phyloP scores from a whole-genome alignment of 768 basidiomycete genomes.

The Mycena haematopus region DNA sequence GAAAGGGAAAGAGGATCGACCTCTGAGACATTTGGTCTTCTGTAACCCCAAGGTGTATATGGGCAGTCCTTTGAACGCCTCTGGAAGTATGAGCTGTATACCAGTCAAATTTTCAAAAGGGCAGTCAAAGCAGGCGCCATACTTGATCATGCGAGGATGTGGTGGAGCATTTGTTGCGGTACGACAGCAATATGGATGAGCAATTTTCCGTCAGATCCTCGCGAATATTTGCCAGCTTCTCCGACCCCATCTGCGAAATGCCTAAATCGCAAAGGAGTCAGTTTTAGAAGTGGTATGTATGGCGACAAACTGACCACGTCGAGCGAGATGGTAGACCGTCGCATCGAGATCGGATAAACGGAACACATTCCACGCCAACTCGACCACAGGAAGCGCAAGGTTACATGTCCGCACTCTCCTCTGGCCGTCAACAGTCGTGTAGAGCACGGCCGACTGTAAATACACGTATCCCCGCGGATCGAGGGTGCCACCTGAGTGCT shows the following conservation, averaged over 20 bases:
- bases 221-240: constrained; percentile 75
- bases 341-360: constrained; percentile 91
- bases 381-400: constrained; percentile 79
- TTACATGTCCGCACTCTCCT: constrained; percentile 88
- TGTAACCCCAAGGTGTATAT: constrained; percentile 80
- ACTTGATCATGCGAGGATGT: constrained; percentile 83
- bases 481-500: constrained; percentile 68
- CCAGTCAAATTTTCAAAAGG: constrained; percentile 22
- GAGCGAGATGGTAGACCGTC: constrained; percentile 72
- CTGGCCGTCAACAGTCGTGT: constrained; percentile 79
- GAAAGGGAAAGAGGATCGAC: constrained; percentile 45
- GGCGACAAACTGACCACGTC: constrained; percentile 66
- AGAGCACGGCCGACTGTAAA: constrained; percentile 87
- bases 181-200: constrained; percentile 81
- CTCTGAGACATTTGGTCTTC: constrained; percentile 95
- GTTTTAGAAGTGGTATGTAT: neutral
- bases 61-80: constrained; percentile 87
- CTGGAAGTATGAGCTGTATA: constrained; percentile 88
- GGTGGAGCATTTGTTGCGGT: constrained; percentile 87
- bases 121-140: neutral
- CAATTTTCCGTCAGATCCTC: constrained; percentile 87
- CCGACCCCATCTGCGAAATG: constrained; percentile 63
- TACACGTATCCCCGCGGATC: constrained; percentile 76
- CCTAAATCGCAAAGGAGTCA: constrained; percentile 54
- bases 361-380: constrained; percentile 91